A percentile compares a stretch with the other conserved stretches of the same genome.
Conservation (phyloP, 2,329 filamentous ascomycete genomes). For the Trichoderma koningiopsis region DNA sequence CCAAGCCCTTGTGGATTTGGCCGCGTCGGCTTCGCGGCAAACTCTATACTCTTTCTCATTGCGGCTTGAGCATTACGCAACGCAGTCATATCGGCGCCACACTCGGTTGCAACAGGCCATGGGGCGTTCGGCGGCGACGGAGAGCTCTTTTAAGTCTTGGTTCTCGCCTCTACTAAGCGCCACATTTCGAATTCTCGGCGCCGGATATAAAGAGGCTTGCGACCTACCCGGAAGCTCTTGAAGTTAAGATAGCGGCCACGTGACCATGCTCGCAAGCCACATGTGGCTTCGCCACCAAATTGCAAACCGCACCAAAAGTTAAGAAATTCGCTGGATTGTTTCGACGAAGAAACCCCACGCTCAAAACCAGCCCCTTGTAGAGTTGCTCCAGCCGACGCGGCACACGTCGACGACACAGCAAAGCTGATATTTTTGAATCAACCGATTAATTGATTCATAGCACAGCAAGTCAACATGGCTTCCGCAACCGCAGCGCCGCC, state of each 20-base stretch:
- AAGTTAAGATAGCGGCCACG: conserved; percentile 30
- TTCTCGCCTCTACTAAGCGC: background rate
- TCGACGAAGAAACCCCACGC: conserved; percentile 43
- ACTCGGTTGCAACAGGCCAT: conserved; percentile 18
- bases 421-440: background rate
- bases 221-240: background rate
- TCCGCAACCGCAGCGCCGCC: conserved; percentile 42
- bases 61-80: conserved; percentile 19
- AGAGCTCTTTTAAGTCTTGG: background rate
- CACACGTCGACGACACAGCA: conserved; percentile 8
- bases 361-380: conserved; percentile 31
- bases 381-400: conserved; percentile 13
- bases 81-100: conserved; percentile 3
- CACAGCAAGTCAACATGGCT: conserved; percentile 41
- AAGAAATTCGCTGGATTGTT: conserved; percentile 41
- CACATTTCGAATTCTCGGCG: background rate
- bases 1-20: background rate
- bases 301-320: conserved; percentile 45
- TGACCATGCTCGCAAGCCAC: conserved; percentile 29
- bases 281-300: conserved; percentile 42
- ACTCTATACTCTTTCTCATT: conserved; percentile 1
- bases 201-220: background rate
- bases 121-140: conserved; percentile 10
- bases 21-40: background rate
- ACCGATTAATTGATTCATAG: background rate